phyloP scores from a whole-genome alignment of 371 early-diverging fungal species.

The Choanephora cucurbitarum region DNA sequence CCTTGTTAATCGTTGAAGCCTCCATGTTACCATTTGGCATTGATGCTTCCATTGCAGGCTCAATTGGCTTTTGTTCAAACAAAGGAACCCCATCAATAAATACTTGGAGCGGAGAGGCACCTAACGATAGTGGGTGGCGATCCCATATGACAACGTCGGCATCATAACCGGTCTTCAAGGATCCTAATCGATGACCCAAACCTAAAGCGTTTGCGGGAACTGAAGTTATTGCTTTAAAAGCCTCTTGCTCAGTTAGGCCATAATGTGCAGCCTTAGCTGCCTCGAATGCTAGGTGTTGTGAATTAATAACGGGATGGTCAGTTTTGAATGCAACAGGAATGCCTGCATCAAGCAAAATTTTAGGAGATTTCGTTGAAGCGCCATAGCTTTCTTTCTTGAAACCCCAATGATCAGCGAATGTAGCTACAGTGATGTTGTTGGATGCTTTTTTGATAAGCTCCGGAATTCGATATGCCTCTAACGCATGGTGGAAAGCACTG shows the following conservation, averaged over 20 bases:
- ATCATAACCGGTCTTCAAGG: constrained; percentile 69
- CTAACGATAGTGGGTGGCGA: constrained; percentile 64
- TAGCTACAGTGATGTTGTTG: constrained; percentile 59
- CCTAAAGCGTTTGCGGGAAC: constrained; percentile 75
- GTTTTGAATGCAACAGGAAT: constrained; percentile 74
- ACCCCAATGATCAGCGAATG: constrained; percentile 71
- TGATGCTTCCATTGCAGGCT: neutral
- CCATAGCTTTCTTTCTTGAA: constrained; percentile 80
- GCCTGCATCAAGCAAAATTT: constrained; percentile 65
- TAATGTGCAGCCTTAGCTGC: constrained; percentile 74
- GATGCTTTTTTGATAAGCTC: constrained; percentile 53
- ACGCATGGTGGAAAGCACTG: constrained; percentile 70
- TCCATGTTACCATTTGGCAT: constrained; percentile 1
- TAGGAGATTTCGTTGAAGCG: constrained; percentile 58
- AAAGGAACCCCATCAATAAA: constrained; percentile 70
- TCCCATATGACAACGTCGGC: constrained; percentile 77
- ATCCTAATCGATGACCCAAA: constrained; percentile 69
- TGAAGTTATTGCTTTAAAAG: constrained; percentile 70
- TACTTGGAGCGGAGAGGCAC: constrained; percentile 71
- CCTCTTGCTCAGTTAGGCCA: constrained; percentile 59
- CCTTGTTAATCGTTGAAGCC: neutral
- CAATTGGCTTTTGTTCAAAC: constrained; percentile 39
- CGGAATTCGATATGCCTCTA: constrained; percentile 67
- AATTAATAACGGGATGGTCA: constrained; percentile 77
- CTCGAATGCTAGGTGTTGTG: constrained; percentile 71